These are phyloP conservation scores for Nemania sp. DNA, from an alignment of 2,329 filamentous ascomycete genomes.

Conservation along the genomic window DNA sequence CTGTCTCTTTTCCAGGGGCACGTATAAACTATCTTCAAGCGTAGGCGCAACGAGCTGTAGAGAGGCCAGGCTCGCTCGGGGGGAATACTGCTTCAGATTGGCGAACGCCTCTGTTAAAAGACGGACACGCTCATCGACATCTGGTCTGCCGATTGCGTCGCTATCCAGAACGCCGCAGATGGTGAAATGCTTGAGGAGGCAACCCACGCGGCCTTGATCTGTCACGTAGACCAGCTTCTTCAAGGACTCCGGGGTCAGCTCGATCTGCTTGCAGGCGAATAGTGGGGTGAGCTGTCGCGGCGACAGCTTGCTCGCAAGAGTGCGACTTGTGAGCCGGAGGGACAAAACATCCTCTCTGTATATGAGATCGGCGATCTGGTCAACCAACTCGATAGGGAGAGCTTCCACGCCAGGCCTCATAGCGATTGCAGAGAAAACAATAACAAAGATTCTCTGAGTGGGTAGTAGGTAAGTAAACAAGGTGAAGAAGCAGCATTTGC, in stretches of 20 bases:
- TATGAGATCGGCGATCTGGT: not conserved
- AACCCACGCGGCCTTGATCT: not conserved
- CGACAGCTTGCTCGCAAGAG: not conserved
- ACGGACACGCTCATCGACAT: not conserved
- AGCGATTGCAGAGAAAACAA: not conserved
- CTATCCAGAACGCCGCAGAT: not conserved
- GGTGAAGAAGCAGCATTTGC: too few relatives aligned
- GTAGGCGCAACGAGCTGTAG: not conserved
- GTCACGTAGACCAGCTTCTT: not conserved
- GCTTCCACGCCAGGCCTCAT: not conserved
- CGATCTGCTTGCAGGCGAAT: slow-evolving; percentile 8
- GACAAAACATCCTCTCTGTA: not conserved
- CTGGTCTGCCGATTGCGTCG: too few relatives aligned
- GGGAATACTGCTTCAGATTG: slow-evolving; percentile 1
- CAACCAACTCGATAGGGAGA: slow-evolving; percentile 10
- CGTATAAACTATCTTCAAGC: too few relatives aligned
- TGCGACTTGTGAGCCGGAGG: slow-evolving; percentile 5
- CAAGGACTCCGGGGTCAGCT: not conserved
- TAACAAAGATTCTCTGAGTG: too few relatives aligned
- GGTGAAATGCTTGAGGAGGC: slow-evolving; percentile 5
- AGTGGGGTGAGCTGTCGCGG: not conserved
- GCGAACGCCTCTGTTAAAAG: not conserved
- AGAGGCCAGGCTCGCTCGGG: not conserved
- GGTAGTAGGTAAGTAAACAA: too few relatives aligned
- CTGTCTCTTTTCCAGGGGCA: not conserved